Evolutionary conservation across 1,284 basidiomycete species (phyloP).

Genomic region (Apiotrichum domesticum): DNA sequence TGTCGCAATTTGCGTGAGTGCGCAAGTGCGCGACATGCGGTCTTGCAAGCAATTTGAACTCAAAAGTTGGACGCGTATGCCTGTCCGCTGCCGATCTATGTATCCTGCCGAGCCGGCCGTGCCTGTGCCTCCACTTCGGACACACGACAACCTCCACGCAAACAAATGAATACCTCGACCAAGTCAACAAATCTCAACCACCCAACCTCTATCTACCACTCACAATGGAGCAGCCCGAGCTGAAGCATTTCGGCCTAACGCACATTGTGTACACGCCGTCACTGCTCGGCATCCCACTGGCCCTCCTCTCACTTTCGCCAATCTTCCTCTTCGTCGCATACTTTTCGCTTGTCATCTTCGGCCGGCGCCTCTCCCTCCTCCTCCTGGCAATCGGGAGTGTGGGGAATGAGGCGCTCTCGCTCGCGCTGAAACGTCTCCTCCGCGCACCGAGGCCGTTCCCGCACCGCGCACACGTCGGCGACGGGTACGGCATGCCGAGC

Average conservation of each 20-base stretch:
- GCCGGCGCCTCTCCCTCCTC: slow-evolving; percentile 33
- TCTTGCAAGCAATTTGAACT: too few relatives aligned
- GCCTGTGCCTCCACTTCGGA: too few relatives aligned
- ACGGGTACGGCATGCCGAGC: slow-evolving; percentile 45
- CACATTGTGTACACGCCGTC: slow-evolving; percentile 40
- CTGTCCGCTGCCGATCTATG: too few relatives aligned
- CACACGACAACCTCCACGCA: too few relatives aligned
- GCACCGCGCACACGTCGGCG: slow-evolving; percentile 23
- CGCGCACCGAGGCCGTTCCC: slow-evolving; percentile 20
- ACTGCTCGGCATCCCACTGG: slow-evolving; percentile 40
- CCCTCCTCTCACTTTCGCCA: slow-evolving; percentile 42
- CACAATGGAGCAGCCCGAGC: background rate
- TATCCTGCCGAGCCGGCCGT: too few relatives aligned
- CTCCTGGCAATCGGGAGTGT: slow-evolving; percentile 36
- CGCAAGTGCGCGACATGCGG: too few relatives aligned
- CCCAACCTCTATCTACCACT: background rate
- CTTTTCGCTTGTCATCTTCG: slow-evolving; percentile 41
- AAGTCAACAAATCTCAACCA: too few relatives aligned
- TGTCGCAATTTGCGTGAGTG: too few relatives aligned
- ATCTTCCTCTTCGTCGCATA: slow-evolving; percentile 48
- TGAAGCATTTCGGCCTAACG: slow-evolving; percentile 41
- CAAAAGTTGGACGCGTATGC: too few relatives aligned
- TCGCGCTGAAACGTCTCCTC: slow-evolving; percentile 28
- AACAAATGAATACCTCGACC: too few relatives aligned
- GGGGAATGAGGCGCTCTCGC: slow-evolving; percentile 36